phyloP scores from a whole-genome alignment of 768 basidiomycete species.

The Russula earlei region DNA sequence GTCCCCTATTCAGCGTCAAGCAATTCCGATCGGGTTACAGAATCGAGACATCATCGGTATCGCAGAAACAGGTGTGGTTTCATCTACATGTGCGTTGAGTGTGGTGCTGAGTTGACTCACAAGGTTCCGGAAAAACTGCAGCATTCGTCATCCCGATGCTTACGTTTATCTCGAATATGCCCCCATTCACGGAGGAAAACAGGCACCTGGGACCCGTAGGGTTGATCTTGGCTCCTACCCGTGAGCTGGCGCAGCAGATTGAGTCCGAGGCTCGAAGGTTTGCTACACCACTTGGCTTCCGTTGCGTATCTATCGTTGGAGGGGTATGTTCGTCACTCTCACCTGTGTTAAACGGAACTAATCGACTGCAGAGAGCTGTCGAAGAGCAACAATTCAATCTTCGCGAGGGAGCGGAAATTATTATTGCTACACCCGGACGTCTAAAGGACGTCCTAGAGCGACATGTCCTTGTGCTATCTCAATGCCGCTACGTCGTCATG shows the following conservation, averaged over 20 bases:
- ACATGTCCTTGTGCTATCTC: conserved; percentile 88
- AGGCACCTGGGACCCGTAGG: conserved; percentile 91
- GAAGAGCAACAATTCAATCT: conserved; percentile 98
- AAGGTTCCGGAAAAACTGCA: conserved; percentile 97
- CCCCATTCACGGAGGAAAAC: conserved; percentile 84
- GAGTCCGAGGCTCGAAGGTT: conserved; percentile 90
- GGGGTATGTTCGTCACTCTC: conserved; percentile 52
- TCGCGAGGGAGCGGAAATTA: conserved; percentile 96
- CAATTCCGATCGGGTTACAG: conserved; percentile 96
- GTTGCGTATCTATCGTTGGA: conserved; percentile 96
- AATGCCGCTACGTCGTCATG: conserved; percentile 99
- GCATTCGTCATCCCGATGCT: conserved; percentile 99
- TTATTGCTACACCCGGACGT: conserved; percentile 98
- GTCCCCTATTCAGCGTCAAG: conserved; percentile 93
- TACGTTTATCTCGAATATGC: conserved; percentile 81
- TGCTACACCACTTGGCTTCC: conserved; percentile 81
- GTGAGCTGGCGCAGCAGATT: conserved; percentile 96
- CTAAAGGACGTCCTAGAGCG: conserved; percentile 96
- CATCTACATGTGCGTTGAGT: not conserved
- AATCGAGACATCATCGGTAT: conserved; percentile 97
- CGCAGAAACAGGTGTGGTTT: conserved; percentile 80
- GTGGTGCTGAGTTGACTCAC: not conserved
- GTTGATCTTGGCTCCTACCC: conserved; percentile 91
- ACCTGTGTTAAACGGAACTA: conserved; percentile 15
- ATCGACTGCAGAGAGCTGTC: conserved; percentile 56